A percentile compares a stretch with the other conserved stretches of the same genome.
Conservation (phyloP, 2,329 filamentous ascomycete species). For the Proliferodiscus dingleyae region DNA sequence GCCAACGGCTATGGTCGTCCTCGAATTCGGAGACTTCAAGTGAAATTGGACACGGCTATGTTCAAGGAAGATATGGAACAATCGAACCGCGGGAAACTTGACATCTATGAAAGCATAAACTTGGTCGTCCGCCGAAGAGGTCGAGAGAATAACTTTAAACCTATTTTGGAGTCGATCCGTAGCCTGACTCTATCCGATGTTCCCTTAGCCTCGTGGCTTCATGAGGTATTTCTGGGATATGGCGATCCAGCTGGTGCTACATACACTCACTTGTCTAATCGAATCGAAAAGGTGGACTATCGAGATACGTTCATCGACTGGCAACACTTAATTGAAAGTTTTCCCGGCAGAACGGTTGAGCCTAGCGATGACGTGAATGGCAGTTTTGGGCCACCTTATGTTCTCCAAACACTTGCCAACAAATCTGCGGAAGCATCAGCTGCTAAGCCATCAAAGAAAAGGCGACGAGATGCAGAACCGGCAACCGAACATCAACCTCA, state of each 20-base stretch:
- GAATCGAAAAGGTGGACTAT: conserved; percentile 77
- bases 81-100: conserved; percentile 59
- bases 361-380: conserved; percentile 65
- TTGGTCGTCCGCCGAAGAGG: conserved; percentile 76
- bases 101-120: conserved; percentile 82
- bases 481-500: conserved; percentile 57
- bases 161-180: conserved; percentile 86
- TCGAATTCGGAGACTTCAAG: conserved; percentile 63
- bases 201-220: conserved; percentile 83
- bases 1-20: conserved; percentile 59
- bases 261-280: conserved; percentile 76
- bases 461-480: conserved; percentile 72
- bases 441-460: conserved; percentile 73
- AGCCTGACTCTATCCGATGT: conserved; percentile 80
- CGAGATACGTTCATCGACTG: conserved; percentile 93
- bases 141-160: conserved; percentile 95
- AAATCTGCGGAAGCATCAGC: conserved; percentile 46
- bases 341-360: conserved; percentile 83
- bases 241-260: conserved; percentile 85
- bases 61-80: conserved; percentile 73
- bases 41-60: conserved; percentile 73
- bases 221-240: conserved; percentile 96
- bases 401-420: conserved; percentile 66
- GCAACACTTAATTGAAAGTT: conserved; percentile 85
- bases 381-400: conserved; percentile 82